A percentile compares a stretch with the other conserved stretches of the same genome.
Conservation (phyloP, 805 yeast species). For the Kuraishia piskuri region DNA sequence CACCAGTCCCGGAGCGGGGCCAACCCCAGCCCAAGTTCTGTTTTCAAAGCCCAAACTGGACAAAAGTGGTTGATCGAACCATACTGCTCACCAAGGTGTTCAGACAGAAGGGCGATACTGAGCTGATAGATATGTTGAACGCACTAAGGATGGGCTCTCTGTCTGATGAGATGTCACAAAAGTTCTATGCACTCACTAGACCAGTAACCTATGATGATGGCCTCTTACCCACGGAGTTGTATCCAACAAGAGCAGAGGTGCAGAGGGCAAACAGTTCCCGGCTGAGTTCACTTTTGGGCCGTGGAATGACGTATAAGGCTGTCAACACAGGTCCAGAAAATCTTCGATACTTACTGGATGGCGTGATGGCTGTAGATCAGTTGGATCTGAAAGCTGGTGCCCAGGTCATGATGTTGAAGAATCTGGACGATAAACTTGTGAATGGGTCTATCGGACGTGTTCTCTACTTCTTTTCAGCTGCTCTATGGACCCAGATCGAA, state of each 20-base stretch:
- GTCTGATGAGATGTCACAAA: constrained; percentile 33
- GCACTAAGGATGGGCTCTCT: constrained; percentile 63
- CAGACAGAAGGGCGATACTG: constrained; percentile 68
- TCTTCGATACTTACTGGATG: constrained; percentile 24
- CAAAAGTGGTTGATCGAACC: constrained; percentile 42
- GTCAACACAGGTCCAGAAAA: constrained; percentile 42
- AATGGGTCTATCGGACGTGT: constrained; percentile 89
- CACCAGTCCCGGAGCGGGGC: constrained; percentile 50
- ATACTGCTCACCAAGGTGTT: constrained; percentile 58
- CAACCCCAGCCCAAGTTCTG: constrained; percentile 37
- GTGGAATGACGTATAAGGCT: constrained; percentile 34
- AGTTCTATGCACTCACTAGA: constrained; percentile 45
- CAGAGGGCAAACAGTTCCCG: constrained; percentile 52
- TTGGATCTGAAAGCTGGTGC: constrained; percentile 73
- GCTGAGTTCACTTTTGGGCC: constrained; percentile 37
- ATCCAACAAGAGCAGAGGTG: constrained; percentile 65
- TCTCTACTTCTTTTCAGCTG: constrained; percentile 28
- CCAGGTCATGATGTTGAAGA: constrained; percentile 90
- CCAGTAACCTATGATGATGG: constrained; percentile 43
- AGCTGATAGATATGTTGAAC: constrained; percentile 65
- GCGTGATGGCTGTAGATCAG: constrained; percentile 63
- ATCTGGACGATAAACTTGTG: constrained; percentile 66
- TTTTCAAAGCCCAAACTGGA: constrained; percentile 62
- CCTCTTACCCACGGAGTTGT: constrained; percentile 67
- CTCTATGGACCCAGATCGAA: constrained; percentile 1